Evolutionary conservation across 1,284 basidiomycete genomes (phyloP).

Genomic region (Ustilago loliicola): DNA sequence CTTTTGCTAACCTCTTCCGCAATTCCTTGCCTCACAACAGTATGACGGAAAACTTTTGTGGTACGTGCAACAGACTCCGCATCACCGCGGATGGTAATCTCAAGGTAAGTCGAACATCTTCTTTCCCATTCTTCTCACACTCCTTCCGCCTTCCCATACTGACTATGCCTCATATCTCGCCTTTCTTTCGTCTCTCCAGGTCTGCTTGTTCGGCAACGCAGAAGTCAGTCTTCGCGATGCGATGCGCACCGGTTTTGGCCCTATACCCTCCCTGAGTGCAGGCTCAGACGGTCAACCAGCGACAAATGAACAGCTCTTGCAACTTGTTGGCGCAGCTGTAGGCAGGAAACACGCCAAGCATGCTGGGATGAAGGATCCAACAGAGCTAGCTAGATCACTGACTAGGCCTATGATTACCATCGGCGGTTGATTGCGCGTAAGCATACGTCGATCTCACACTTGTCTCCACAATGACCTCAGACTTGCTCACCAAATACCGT

Average conservation of each 20-base stretch:
- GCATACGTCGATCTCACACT: slow-evolving; percentile 2
- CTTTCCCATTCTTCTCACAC: background rate
- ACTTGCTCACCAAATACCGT: slow-evolving; percentile 20
- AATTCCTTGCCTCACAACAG: slow-evolving; percentile 21
- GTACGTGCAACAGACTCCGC: slow-evolving; percentile 84
- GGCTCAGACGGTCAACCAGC: slow-evolving; percentile 43
- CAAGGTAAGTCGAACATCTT: slow-evolving; percentile 75
- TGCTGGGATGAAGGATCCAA: slow-evolving; percentile 71
- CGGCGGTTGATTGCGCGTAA: slow-evolving; percentile 73
- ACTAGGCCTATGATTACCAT: slow-evolving; percentile 83
- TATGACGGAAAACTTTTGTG: slow-evolving; percentile 86
- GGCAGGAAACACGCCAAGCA: slow-evolving; percentile 85
- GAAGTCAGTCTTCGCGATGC: slow-evolving; percentile 84
- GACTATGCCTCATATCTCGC: background rate
- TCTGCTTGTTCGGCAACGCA: slow-evolving; percentile 84
- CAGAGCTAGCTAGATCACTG: slow-evolving; percentile 54
- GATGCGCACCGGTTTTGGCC: slow-evolving; percentile 73
- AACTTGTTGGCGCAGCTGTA: slow-evolving; percentile 79
- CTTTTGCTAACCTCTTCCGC: background rate
- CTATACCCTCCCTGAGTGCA: slow-evolving; percentile 29
- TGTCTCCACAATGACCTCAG: background rate
- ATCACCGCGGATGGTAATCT: slow-evolving; percentile 89
- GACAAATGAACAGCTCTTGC: slow-evolving; percentile 77
- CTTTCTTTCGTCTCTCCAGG: slow-evolving; percentile 14
- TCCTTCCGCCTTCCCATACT: background rate